These are phyloP conservation scores for Bimuria novae-zelandiae DNA, from an alignment of 2,329 filamentous ascomycete species.

Conservation along the genomic window DNA sequence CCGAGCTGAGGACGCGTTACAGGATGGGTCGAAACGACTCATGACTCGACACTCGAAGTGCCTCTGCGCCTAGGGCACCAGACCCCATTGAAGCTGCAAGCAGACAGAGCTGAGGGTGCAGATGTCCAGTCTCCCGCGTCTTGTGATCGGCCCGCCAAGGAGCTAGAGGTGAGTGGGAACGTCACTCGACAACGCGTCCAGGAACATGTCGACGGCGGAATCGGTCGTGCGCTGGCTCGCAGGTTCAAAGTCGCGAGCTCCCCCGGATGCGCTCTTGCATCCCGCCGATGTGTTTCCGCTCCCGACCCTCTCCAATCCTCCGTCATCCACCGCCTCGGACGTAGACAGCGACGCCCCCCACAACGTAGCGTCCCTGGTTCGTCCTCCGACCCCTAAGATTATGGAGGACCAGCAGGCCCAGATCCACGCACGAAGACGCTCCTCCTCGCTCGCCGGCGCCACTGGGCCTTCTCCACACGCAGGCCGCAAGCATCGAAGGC, in stretches of 20 bases:
- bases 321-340: constrained; percentile 36
- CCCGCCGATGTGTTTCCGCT: constrained; percentile 46
- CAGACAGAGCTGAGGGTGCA: neutral
- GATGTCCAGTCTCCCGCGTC: neutral
- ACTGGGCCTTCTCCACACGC: constrained; percentile 24
- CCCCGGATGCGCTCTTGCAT: constrained; percentile 35
- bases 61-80: neutral
- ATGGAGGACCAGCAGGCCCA: constrained; percentile 33
- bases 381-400: constrained; percentile 38
- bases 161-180: constrained; percentile 23
- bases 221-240: constrained; percentile 41
- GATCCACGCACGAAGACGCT: constrained; percentile 37
- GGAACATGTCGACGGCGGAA: constrained; percentile 23
- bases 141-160: constrained; percentile 6
- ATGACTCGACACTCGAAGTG: neutral
- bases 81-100: neutral
- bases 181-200: constrained; percentile 19
- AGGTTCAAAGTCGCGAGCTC: constrained; percentile 27
- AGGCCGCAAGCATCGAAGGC: constrained; percentile 34
- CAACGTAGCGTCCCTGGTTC: constrained; percentile 34
- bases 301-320: constrained; percentile 40
- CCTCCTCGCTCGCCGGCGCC: constrained; percentile 40
- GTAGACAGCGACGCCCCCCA: constrained; percentile 22
- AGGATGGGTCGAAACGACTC: constrained; percentile 2
- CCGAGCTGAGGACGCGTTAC: constrained; percentile 1